Percentiles rank a stretch among this genome's conserved stretches.
Conservation (phyloP, 2,329 filamentous ascomycete species). For the Paecilomyces dactylethromorphus region DNA sequence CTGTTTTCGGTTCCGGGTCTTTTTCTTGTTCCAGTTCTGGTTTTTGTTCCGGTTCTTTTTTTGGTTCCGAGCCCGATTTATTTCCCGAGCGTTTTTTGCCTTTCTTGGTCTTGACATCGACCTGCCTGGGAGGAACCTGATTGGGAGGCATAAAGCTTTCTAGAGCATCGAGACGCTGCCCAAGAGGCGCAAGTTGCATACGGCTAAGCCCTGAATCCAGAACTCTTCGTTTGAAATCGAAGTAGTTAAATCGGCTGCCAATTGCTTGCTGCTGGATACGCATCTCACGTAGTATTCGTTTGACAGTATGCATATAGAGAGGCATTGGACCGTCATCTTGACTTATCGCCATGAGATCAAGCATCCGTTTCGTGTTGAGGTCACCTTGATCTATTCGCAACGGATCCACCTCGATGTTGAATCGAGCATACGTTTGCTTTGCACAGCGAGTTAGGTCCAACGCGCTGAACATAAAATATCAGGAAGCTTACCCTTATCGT, state of each 20-base stretch:
- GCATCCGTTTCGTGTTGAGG: slow-evolving; percentile 2
- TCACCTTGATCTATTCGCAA: slow-evolving; percentile 1
- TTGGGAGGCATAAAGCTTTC: slow-evolving; percentile 16
- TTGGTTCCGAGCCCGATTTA: no score
- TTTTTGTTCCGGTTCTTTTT: no score
- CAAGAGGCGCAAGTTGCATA: slow-evolving; percentile 12
- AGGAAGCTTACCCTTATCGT: background rate
- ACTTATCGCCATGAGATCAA: slow-evolving; percentile 4
- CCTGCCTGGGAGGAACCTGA: no score
- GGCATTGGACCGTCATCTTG: background rate
- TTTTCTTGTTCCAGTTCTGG: no score
- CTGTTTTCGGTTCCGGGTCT: no score
- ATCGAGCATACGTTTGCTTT: background rate
- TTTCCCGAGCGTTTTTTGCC: no score
- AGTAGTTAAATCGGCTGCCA: slow-evolving; percentile 15
- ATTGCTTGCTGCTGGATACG: slow-evolving; percentile 10
- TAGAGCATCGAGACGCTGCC: slow-evolving; percentile 17
- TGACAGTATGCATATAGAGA: slow-evolving; percentile 9
- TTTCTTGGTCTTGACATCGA: no score
- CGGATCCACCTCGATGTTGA: background rate
- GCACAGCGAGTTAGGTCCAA: no score
- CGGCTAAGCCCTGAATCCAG: slow-evolving; percentile 6
- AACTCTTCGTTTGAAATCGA: slow-evolving; percentile 14
- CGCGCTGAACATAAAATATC: no score
- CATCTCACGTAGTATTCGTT: slow-evolving; percentile 18